Percentiles rank a stretch among this genome's conserved stretches.
These are phyloP conservation scores for Podaxis sp. DNA, from an alignment of 768 basidiomycete species.

Conservation along the genomic window DNA sequence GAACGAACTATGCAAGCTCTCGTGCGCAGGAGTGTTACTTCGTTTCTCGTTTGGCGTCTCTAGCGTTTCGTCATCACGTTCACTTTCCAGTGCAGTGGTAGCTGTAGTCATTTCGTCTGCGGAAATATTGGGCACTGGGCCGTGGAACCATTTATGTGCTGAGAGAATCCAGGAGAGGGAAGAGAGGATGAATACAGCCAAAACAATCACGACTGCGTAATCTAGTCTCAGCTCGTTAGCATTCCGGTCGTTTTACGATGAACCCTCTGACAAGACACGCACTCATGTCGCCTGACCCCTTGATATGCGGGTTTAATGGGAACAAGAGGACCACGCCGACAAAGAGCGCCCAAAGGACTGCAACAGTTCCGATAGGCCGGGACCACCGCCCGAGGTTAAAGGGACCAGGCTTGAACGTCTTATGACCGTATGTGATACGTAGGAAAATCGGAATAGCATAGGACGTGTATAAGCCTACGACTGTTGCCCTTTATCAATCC, in stretches of 20 bases:
- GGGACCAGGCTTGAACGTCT: conserved; percentile 31
- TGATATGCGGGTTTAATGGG: conserved; percentile 23
- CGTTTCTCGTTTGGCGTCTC: background rate
- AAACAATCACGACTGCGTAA: conserved; percentile 66
- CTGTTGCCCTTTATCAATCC: conserved; percentile 22
- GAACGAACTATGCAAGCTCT: background rate
- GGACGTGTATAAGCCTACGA: conserved; percentile 35
- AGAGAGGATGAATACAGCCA: conserved; percentile 64
- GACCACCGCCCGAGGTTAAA: conserved; percentile 31
- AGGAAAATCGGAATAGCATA: conserved; percentile 35
- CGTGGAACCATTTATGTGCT: conserved; percentile 69
- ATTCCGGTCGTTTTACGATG: background rate
- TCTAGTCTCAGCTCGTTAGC: conserved; percentile 35
- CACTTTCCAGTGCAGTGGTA: background rate
- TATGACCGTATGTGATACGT: conserved; percentile 31
- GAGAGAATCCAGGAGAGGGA: conserved; percentile 62
- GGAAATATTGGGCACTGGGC: conserved; percentile 55
- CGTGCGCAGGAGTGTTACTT: background rate
- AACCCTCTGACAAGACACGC: conserved; percentile 11
- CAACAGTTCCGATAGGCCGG: conserved; percentile 26
- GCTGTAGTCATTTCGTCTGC: conserved; percentile 18
- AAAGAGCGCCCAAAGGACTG: conserved; percentile 30
- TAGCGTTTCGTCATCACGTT: background rate
- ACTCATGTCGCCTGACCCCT: conserved; percentile 31
- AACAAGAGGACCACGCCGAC: conserved; percentile 33